Conservation (phyloP, 2,329 filamentous ascomycete genomes). For the Amauroascus verrucosus region DNA sequence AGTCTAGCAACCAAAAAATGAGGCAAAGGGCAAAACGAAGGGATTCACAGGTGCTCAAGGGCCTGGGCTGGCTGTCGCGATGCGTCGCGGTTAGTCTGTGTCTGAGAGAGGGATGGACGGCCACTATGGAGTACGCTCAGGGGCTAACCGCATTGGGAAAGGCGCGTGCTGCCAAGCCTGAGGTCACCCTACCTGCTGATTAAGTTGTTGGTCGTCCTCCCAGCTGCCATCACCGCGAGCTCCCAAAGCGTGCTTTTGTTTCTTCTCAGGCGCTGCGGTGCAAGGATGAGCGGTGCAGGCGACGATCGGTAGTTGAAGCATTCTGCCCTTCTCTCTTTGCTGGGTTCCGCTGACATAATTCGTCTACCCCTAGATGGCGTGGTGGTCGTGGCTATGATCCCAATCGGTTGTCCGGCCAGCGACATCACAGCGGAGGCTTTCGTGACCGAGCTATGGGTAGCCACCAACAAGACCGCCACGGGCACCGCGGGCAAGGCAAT, state of each 20-base stretch:
- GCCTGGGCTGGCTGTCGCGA: conserved; percentile 4
- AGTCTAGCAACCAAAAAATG: background rate
- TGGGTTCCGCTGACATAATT: conserved; percentile 1
- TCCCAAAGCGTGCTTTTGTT: background rate
- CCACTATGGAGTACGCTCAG: conserved; percentile 1
- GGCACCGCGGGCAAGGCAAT: conserved; percentile 25
- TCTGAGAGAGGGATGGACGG: conserved; percentile 3
- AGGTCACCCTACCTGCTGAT: background rate
- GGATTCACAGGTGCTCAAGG: background rate
- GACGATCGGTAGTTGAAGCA: conserved; percentile 29
- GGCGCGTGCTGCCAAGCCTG: conserved; percentile 6
- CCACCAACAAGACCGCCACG: conserved; percentile 22
- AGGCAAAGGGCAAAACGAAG: background rate
- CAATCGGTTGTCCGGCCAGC: conserved; percentile 30
- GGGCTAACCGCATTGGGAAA: conserved; percentile 7
- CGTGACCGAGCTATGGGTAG: conserved; percentile 24
- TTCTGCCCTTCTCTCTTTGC: background rate
- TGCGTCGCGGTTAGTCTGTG: conserved; percentile 5
- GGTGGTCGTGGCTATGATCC: conserved; percentile 29
- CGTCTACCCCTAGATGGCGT: conserved; percentile 28
- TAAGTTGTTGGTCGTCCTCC: too few relatives aligned
- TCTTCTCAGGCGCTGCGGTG: conserved; percentile 13
- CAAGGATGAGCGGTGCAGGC: conserved; percentile 30
- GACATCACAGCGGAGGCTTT: conserved; percentile 24
- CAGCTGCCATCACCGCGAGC: too few relatives aligned